Conservation (phyloP, 2,329 filamentous ascomycete genomes). For the Beauveria australis region DNA sequence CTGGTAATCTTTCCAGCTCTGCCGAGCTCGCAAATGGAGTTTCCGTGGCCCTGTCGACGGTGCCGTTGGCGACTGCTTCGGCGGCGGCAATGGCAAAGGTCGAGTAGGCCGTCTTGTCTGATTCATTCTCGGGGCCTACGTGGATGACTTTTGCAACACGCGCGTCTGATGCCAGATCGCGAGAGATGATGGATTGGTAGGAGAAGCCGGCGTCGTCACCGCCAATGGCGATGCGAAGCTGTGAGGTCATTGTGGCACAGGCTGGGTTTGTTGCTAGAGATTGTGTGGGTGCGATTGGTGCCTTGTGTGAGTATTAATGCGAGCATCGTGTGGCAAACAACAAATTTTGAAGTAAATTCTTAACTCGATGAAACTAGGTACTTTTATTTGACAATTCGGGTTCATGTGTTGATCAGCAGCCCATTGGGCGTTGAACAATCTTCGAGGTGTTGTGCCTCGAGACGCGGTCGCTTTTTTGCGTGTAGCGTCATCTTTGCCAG, state of each 20-base stretch:
- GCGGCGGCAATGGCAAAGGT: conserved; percentile 69
- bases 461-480: background rate
- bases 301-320: too few species aligned
- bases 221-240: background rate
- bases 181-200: conserved; percentile 73
- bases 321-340: too few species aligned
- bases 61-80: conserved; percentile 49
- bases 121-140: conserved; percentile 57
- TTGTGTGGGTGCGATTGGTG: too few species aligned
- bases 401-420: background rate
- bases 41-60: conserved; percentile 63
- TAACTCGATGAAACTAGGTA: background rate
- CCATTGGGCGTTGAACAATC: background rate
- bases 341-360: too few species aligned
- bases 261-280: background rate
- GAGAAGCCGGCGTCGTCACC: conserved; percentile 56
- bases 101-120: conserved; percentile 75
- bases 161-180: conserved; percentile 57
- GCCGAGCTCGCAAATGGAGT: too few species aligned
- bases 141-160: conserved; percentile 62
- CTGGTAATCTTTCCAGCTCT: too few species aligned
- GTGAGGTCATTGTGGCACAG: background rate
- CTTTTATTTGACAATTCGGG: background rate
- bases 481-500: too few species aligned
- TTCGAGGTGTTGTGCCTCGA: background rate